These are phyloP conservation scores for Groenewaldozyma tartarivorans DNA, from an alignment of 805 yeast genomes.

Conservation along the genomic window DNA sequence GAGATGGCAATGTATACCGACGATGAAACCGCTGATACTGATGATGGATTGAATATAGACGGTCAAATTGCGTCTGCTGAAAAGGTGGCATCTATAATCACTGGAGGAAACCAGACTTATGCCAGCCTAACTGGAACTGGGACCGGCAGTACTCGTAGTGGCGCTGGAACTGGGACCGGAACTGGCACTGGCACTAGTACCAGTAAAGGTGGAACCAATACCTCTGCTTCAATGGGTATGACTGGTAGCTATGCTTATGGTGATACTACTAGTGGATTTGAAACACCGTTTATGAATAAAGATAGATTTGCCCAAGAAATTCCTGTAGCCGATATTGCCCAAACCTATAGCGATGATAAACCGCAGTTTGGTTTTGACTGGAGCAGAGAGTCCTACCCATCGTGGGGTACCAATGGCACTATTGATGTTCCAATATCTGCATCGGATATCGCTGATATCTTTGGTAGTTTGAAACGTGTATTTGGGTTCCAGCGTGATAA, in stretches of 20 bases:
- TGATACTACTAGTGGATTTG: background rate
- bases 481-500: conserved; percentile 67
- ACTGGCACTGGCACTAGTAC: background rate
- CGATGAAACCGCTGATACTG: background rate
- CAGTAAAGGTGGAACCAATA: background rate
- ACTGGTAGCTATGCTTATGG: background rate
- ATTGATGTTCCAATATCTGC: conserved; percentile 35
- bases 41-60: background rate
- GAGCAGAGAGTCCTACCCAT: conserved; percentile 66
- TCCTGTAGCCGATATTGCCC: background rate
- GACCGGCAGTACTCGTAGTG: background rate
- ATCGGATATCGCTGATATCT: conserved; percentile 47
- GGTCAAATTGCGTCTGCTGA: background rate
- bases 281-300: background rate
- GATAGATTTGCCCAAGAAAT: background rate
- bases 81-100: background rate
- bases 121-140: background rate
- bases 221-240: background rate
- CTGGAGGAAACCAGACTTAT: background rate
- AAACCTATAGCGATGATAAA: background rate
- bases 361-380: conserved; percentile 19
- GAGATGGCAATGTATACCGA: background rate
- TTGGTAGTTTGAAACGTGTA: conserved; percentile 40
- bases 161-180: background rate
- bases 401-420: conserved; percentile 72